A percentile compares a stretch with the other conserved stretches of the same genome.
Conservation (phyloP, 2,329 filamentous ascomycete species). For the Fusarium penzigii region DNA sequence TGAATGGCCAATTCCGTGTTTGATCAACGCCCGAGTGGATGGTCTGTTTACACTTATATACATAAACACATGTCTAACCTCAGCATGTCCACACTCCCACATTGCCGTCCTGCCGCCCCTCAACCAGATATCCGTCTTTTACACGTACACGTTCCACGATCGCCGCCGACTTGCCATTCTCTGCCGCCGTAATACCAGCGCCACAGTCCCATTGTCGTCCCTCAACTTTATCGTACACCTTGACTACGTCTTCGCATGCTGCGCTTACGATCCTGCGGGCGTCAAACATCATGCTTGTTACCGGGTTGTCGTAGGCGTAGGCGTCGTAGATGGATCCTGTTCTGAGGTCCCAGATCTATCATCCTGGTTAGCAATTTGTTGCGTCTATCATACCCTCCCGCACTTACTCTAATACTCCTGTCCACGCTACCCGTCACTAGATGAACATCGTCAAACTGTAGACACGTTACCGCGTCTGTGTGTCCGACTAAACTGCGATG, state of each 20-base stretch:
- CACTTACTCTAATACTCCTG: constrained; percentile 86
- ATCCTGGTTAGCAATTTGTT: constrained; percentile 23
- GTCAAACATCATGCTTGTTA: constrained; percentile 98
- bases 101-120: constrained; percentile 83
- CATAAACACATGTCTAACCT: constrained; percentile 13
- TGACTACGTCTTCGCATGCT: constrained; percentile 89
- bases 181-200: constrained; percentile 71
- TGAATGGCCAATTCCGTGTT: background rate
- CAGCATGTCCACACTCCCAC: constrained; percentile 88
- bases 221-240: constrained; percentile 97
- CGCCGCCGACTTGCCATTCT: constrained; percentile 63
- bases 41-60: constrained; percentile 16
- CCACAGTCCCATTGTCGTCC: constrained; percentile 96
- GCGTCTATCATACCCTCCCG: background rate
- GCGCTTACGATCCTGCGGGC: constrained; percentile 84
- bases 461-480: constrained; percentile 87
- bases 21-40: background rate
- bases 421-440: constrained; percentile 91
- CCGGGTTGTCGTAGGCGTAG: constrained; percentile 88
- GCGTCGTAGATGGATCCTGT: constrained; percentile 95
- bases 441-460: constrained; percentile 96
- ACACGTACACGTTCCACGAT: constrained; percentile 85
- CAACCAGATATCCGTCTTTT: constrained; percentile 90
- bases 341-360: constrained; percentile 95
- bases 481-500: constrained; percentile 94